Base-by-base conservation (phyloP, 1,139 yeast species). In the Candida sanyaensis region DNA sequence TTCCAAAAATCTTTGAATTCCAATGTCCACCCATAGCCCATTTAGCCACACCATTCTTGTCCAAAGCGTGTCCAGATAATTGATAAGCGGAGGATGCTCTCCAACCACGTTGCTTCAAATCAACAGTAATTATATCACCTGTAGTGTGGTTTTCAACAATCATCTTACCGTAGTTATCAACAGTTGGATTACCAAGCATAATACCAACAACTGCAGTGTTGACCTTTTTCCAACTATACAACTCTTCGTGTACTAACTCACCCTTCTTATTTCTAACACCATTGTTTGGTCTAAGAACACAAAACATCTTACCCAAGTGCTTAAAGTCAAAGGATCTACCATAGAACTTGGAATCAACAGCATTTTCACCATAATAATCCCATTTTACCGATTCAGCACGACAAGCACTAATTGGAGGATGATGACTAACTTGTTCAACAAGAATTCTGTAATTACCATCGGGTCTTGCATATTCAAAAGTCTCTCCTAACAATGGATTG, bases 361-460 rank as follows among this genome's bases (percentile, higher is more conserved):
- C 86, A 50, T 92, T 86, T 62, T 92, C 97, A 50, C 99, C 99
- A 63, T 86, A 92, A 62, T 91, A 93, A 55, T 91, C 96, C 99
- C 99, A 93, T 55, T 83, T 83, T 1, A 90, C 81, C 2, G 96
- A 83, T 65, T 92, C 96, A 1, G 96, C 96, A 60, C 81, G 69
- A 56, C 95, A 80, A 0, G 99, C 99, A 57, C 96, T 88, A 51
- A 93, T 84, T 1, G 98, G 97, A 2, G 99, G 99, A 69, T 93
- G 98, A 63, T 93, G 99, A 55, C 96, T 87, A 11, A 93, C 98
- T 67, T 93, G 99, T 66, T 93, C 99, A 10, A 89, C 82, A 56
- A 93, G 75, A 63, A 90, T 81, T 62, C 99, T 78, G 66, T 84
- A 93, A 38, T 88, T 86, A 58, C 82, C 78, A 60, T 92, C 97